Base-by-base conservation (phyloP, 2,329 filamentous ascomycete genomes). In the Aspergillus caelatus region DNA sequence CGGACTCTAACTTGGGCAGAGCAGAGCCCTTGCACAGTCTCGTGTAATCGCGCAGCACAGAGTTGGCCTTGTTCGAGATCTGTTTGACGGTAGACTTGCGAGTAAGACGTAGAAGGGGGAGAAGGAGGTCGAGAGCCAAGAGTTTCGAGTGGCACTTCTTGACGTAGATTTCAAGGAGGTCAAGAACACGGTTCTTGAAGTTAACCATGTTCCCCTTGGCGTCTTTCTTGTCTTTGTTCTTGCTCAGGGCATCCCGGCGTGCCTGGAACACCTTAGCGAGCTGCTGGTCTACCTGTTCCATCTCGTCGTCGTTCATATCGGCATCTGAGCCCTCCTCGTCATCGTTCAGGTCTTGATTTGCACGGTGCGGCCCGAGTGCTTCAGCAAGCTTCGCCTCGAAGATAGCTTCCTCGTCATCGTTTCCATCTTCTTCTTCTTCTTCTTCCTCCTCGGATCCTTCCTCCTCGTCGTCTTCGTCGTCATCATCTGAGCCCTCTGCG, bases 281-380 rank as follows among this genome's bases (percentile, higher is more conserved):
- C 73, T 94, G 90, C 12, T 86, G 86, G 72, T 98, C 94, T 19
- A 98, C 83, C 4, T 89, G 89, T 80, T 97, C 89, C 95, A 98
- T 98, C 75, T 97, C 91, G 21, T 94, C 93, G 79, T 98, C 94
- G 65, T 93, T 91, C 93, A 99, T 97, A 78, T 97, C 92, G 3
- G 86, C 88, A 64, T 86, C 86, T 14, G 83, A 83, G 11, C 85
- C 85, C 34, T 88, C 88, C 1, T 85, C 84, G 1, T 84, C 82
- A 19, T 78, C 79, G 65, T 88, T 86, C 59, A 76, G 67, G 61
- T 88, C 85, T 73, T 90, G 86, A 26, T 84, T 80, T 26, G 80
- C 78, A 23, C 79, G 79, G 55, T 90, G 89, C 60, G 89, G 94
- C 46, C 91, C 89, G 2, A 97, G 86, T 2, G 94, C 91, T 67